phyloP scores from a whole-genome alignment of 192 early-diverging fungal genomes.

The Backusella sp. region DNA sequence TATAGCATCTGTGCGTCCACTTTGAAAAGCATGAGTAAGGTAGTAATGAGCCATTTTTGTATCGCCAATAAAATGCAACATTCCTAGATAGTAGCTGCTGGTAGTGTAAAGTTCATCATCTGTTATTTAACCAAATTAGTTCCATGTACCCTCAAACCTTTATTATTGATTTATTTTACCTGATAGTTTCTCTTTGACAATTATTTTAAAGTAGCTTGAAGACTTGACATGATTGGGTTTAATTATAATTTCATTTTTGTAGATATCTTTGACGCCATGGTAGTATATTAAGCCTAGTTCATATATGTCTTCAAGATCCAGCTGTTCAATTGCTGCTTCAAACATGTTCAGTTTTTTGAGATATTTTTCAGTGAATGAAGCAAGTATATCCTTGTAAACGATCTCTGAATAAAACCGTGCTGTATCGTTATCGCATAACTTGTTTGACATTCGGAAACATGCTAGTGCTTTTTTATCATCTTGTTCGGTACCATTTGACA shows the following conservation, averaged over 20 bases:
- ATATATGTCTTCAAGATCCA: neutral
- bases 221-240: neutral
- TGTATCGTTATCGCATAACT: neutral
- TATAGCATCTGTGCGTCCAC: neutral
- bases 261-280: neutral
- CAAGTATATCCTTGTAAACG: neutral
- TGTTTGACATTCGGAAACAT: neutral
- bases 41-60: neutral
- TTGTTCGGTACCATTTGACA: neutral
- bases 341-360: neutral
- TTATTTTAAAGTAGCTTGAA: neutral
- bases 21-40: neutral
- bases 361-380: neutral
- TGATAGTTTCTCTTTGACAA: neutral
- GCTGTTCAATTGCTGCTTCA: neutral
- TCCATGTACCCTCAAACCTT: neutral
- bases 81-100: neutral
- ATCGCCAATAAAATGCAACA: neutral
- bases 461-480: neutral
- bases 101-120: neutral
- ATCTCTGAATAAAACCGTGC: neutral
- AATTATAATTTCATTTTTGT: neutral
- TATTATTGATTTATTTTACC: neutral
- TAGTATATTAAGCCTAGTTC: neutral
- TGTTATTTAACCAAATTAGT: neutral